Conservation (phyloP, 1,139 yeast species). For the Kazachstania sp. region DNA sequence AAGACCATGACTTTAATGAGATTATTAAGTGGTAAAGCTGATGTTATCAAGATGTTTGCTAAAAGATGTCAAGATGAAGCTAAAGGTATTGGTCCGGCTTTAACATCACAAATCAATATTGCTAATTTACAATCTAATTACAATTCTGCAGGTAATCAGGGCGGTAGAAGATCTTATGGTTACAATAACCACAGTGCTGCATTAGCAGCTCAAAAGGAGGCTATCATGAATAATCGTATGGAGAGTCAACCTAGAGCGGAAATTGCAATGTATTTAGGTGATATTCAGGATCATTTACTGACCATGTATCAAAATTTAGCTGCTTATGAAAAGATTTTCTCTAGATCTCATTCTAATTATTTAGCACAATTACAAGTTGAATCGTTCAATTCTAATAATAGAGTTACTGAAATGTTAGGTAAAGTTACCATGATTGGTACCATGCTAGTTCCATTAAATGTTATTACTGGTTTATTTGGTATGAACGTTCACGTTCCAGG, state of each 20-base stretch:
- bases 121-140: constrained; percentile 27
- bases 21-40: constrained; percentile 87
- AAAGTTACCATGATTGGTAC: constrained; percentile 90
- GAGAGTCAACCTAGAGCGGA: constrained; percentile 54
- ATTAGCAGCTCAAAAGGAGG: neutral
- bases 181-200: neutral
- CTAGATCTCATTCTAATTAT: constrained; percentile 86
- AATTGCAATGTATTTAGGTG: constrained; percentile 83
- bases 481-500: constrained; percentile 94
- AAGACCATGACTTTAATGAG: constrained; percentile 91
- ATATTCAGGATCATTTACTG: constrained; percentile 94
- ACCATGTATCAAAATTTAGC: constrained; percentile 89
- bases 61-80: constrained; percentile 78
- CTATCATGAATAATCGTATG: neutral
- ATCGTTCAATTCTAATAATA: constrained; percentile 74
- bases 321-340: constrained; percentile 86
- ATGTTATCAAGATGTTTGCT: constrained; percentile 94
- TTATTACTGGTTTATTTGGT: constrained; percentile 89
- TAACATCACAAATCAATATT: constrained; percentile 33
- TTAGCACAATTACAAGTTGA: constrained; percentile 92
- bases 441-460: constrained; percentile 76
- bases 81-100: constrained; percentile 23
- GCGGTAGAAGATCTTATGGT: neutral
- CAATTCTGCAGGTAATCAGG: neutral
- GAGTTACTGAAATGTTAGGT: constrained; percentile 78